These are phyloP conservation scores for Annulohypoxylon moriforme DNA, from an alignment of 495 filamentous ascomycete species.

Conservation along the genomic window DNA sequence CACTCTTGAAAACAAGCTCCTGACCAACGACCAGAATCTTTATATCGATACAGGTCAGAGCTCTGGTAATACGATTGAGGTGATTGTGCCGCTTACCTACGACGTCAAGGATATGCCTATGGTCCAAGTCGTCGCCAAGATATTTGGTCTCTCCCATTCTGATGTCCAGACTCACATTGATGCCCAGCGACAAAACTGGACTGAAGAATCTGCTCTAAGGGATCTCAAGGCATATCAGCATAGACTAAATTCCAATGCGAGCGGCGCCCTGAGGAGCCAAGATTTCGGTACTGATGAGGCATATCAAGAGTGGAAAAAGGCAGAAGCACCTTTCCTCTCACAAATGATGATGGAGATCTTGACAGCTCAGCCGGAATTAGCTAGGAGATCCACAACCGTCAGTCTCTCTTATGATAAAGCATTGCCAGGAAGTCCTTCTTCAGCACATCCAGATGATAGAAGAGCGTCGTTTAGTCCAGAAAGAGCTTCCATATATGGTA, in stretches of 20 bases:
- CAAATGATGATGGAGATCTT: constrained; percentile 93
- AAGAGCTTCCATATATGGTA: constrained; percentile 63
- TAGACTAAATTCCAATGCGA: constrained; percentile 79
- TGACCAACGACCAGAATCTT: constrained; percentile 95
- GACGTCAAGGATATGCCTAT: constrained; percentile 97
- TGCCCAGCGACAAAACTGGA: constrained; percentile 82
- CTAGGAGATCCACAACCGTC: constrained; percentile 63
- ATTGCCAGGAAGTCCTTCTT: constrained; percentile 56
- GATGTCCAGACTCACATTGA: constrained; percentile 89
- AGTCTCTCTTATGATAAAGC: constrained; percentile 55
- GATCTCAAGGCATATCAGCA: constrained; percentile 95
- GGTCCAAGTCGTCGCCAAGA: constrained; percentile 83
- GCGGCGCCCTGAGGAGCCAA: constrained; percentile 78
- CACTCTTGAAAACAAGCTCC: constrained; percentile 90
- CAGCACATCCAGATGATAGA: constrained; percentile 58
- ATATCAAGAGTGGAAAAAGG: constrained; percentile 89
- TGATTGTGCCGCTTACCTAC: constrained; percentile 82
- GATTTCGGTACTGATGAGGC: constrained; percentile 94
- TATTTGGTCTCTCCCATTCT: constrained; percentile 80
- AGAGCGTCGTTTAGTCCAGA: constrained; percentile 60
- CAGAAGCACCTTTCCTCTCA: constrained; percentile 82
- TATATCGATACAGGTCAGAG: constrained; percentile 66
- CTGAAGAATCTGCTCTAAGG: constrained; percentile 86
- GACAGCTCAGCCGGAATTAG: constrained; percentile 85
- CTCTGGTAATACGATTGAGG: constrained; percentile 73